Conservation (phyloP, 257 asterid species). For the Solanum lycopersicoides region DNA sequence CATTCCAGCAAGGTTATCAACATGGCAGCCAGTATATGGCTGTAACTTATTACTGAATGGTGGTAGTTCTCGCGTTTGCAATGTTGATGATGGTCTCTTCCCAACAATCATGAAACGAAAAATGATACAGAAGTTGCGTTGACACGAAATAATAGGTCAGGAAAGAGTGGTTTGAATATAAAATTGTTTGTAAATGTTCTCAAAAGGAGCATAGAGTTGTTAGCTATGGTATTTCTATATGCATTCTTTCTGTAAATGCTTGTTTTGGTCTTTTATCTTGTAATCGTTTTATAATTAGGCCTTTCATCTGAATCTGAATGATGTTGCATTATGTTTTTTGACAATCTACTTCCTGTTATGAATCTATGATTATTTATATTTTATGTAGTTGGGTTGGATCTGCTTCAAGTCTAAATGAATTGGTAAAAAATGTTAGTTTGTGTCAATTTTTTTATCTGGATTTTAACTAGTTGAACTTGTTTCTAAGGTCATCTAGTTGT, state of each 20-base stretch:
- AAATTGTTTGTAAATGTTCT: conserved; percentile 24
- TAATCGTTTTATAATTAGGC: neutral
- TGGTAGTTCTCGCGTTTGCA: conserved; percentile 10
- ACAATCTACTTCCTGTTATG: neutral
- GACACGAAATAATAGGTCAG: neutral
- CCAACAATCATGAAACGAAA: conserved; percentile 5
- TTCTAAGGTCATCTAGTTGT: neutral
- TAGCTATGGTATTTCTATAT: conserved; percentile 13
- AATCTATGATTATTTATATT: neutral
- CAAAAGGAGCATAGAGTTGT: conserved; percentile 6
- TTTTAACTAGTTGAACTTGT: neutral
- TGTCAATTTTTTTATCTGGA: neutral
- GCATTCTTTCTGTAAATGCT: conserved; percentile 48
- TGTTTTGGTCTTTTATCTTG: neutral
- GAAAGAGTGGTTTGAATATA: conserved; percentile 12
- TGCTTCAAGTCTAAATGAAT: neutral
- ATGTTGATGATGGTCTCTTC: conserved; percentile 7
- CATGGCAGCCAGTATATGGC: neutral
- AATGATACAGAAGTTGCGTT: conserved; percentile 15
- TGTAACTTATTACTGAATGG: neutral
- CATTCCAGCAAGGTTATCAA: neutral
- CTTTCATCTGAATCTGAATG: neutral
- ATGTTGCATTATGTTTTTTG: neutral
- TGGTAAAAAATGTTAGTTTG: neutral
- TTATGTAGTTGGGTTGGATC: neutral